Conservation (phyloP, 345 rosid species). For the Eucalyptus fibrosa region DNA sequence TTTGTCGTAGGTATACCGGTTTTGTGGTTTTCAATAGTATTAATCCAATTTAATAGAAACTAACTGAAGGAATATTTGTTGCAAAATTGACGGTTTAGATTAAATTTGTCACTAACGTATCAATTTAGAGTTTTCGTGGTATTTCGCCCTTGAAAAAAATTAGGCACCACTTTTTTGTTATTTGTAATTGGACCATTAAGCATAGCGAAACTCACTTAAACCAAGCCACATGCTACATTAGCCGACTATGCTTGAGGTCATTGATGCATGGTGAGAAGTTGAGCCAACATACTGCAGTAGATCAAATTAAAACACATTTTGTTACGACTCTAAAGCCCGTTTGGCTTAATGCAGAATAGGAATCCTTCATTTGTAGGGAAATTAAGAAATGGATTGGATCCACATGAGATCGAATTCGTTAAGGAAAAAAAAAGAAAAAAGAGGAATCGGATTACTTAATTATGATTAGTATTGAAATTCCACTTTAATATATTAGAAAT, state of each 20-base stretch:
- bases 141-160: too few species aligned
- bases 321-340: neutral
- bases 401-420: neutral
- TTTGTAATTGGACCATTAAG: neutral
- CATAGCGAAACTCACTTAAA: neutral
- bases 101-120: too few species aligned
- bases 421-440: neutral
- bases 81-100: too few species aligned
- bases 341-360: neutral
- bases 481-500: neutral
- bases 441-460: neutral
- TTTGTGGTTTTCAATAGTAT: too few species aligned
- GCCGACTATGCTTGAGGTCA: neutral
- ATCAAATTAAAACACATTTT: neutral
- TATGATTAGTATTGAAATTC: neutral
- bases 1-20: too few species aligned
- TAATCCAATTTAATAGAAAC: too few species aligned
- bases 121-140: too few species aligned
- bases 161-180: neutral
- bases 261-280: neutral
- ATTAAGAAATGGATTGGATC: neutral
- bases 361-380: neutral
- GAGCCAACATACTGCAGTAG: neutral
- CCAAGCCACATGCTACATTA: neutral
- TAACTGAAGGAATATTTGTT: too few species aligned